Conservation (phyloP, 169 alveolate genomes). For the Perkinsus olseni region DNA sequence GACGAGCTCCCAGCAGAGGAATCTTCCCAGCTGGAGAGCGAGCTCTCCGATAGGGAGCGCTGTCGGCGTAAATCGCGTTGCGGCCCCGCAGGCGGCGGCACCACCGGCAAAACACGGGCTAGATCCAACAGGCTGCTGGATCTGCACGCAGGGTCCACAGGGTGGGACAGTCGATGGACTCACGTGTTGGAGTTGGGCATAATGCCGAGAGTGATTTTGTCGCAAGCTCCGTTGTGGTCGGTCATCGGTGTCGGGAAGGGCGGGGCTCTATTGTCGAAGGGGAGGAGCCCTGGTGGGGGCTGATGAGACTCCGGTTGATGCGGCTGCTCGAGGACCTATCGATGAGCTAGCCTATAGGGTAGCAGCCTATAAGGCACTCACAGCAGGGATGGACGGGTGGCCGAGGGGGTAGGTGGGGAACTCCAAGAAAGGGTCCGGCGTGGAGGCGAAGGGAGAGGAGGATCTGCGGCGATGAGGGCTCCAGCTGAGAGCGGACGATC, state of each 20-base stretch:
- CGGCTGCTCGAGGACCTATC: too few species aligned
- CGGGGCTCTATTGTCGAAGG: too few species aligned
- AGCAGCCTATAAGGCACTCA: too few species aligned
- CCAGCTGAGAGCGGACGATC: not conserved
- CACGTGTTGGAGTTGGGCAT: too few species aligned
- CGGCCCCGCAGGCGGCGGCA: not conserved
- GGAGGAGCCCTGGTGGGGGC: too few species aligned
- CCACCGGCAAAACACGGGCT: not conserved
- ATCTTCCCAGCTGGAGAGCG: not conserved
- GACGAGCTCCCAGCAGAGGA: not conserved
- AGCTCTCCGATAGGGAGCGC: not conserved
- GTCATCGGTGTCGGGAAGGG: too few species aligned
- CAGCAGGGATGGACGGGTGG: not conserved
- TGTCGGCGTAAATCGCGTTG: not conserved
- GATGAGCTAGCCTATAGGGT: too few species aligned
- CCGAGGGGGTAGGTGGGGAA: not conserved
- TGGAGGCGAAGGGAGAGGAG: not conserved
- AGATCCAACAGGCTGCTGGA: not conserved
- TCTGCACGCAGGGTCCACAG: not conserved
- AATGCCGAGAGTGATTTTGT: too few species aligned
- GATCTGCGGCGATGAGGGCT: not conserved
- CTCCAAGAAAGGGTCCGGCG: not conserved
- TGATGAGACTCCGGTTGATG: too few species aligned
- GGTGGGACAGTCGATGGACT: too few species aligned
- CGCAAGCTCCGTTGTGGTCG: too few species aligned